Evolutionary conservation across 1,284 basidiomycete genomes (phyloP), one percentile per base, ranked within the genome.

Genomic region (Trichosporon sp.): DNA sequence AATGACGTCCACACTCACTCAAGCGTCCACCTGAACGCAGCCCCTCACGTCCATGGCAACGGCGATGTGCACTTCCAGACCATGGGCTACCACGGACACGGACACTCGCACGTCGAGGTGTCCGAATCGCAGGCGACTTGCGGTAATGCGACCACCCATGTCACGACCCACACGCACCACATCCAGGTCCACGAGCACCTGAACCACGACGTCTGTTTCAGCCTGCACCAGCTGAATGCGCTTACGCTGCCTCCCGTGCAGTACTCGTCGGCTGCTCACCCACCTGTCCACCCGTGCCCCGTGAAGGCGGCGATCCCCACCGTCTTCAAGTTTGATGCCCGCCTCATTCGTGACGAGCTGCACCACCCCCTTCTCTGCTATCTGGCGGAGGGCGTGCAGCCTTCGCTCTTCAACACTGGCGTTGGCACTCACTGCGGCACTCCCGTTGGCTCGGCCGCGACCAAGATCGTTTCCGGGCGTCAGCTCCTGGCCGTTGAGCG

Each of bases 351-450:
- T 27, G 60, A 64, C 62, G 60, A 67, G 58, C 62, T 67, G 27
- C 65, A 67, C 62, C 65, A 64, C 58, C 58, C 57, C 8, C 63
- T 67, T 31, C 62, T 67, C 10, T 57, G 58, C 44, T 67, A 67
- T 60, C 65, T 67, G 23, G 65, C 65, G 25, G 62, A 67, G 60
- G 65, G 65, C 36, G 62, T 67, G 4, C 23, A 52, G n/a, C 58
- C 58, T 5, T 7, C 40, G 13, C 49, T 57, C 54, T 54, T 67
- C 46, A 56, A 36, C 23, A 46, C 58, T 16, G 65, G 65, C 19
- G 29, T 40, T 25, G 52, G 62, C 14, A 31, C 27, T 16, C 49
- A 54, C 25, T 54, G 49, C 29, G 59, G 33, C 19, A 57, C 56
- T 31, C 49, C 49, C 14, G 16, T 54, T 16, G 62, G 62, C 14